Evolutionary conservation across 2,329 filamentous ascomycete genomes (phyloP), one percentile per base, ranked within the genome.

Genomic region (Penicillium janthinellum): DNA sequence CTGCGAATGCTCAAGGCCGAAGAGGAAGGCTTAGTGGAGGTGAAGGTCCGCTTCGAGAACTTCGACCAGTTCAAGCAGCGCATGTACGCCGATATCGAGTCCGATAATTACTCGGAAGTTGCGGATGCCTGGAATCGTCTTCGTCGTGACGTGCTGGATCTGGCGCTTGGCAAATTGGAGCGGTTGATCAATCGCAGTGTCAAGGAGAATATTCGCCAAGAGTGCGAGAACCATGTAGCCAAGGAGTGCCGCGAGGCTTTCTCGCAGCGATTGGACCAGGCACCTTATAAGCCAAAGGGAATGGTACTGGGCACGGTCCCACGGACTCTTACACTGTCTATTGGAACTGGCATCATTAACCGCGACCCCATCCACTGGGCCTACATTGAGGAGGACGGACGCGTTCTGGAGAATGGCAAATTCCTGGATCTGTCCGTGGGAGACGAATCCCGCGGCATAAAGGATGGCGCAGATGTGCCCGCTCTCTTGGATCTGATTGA

Each of bases 1-100:
- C 80, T 99, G 57, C 94, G 96, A 78, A 99, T 99, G 95, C 87
- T 98, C 75, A 96, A 92, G 74, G 95, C 95, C 1, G 95, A 99
- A 75, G 90, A 95, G 70, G 95, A 99, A 74, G 93, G 94, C 2
- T 81, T 99, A 1, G 85, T 99, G 14, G 91, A 96, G 60, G 91
- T 99, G 56, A 88, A 86, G 67, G 86, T 98, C 17, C 85, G 85
- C 14, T 84, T 98, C 74, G 87, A 91, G 68, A 87, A 90, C 57
- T 88, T 90, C 67, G 86, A 88, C 6, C 85, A 89, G 37, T 93
- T 96, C 80, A 88, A 88, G 59, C 85, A 87, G 53, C 87, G 90
- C 55, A 84, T 99, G 4, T 90, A 92, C 71, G 83, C 86, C 50
- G 90, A 95, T 68, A 96, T 99, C 63, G 89, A 91, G 63, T 97